Base-by-base conservation (phyloP, 2,329 filamentous ascomycete species). In the Trichophyton mentagrophytes region DNA sequence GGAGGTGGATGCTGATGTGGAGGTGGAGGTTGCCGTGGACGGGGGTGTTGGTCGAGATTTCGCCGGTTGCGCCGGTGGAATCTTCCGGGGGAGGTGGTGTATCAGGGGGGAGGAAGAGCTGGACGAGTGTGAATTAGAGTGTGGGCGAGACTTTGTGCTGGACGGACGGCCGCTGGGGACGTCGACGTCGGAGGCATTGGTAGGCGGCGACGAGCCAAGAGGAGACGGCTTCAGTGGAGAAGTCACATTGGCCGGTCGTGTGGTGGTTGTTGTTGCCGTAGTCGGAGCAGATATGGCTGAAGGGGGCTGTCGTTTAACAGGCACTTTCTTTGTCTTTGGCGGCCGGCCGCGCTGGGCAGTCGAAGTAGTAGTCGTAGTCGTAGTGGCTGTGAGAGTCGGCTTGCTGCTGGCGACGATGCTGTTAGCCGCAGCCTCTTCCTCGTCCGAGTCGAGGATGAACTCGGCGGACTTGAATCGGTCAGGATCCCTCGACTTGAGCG, bases 221-320 rank as follows among this genome's bases (percentile, higher is more conserved):
- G 82, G 82, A 15, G 83, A 85, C 1, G 82, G 82, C 59, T 85
- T 85, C 67, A 79, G 80, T 1, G 83, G 81, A 47, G 81, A 82
- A 62, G 76, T 83, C 22, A 72, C 74, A 57, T 66, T 72, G 25
- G 42, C 20, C 20, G 40, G 57, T 15, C 40, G 20, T n/a, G 40
- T 42, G 61, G 40, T 42, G 61, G 69, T 75, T 71, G 69, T 75
- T 70, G 69, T 66, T 22, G 70, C 64, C 15, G 70, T 68, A 47
- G 72, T 67, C 62, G 75, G 73, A 13, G 70, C 68, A 40, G 73
- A 68, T 47, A 71, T 69, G 56, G 55, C 73, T 27, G 64, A 61
- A n/a, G 65, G 62, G 38, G 59, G n/a, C 17, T 58, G 15, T 38
- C 60, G 64, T 20, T 51, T 33, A 17, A 33, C 49, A 13, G 61